phyloP scores from a whole-genome alignment of 768 basidiomycete genomes.

The Lactarius indigo region DNA sequence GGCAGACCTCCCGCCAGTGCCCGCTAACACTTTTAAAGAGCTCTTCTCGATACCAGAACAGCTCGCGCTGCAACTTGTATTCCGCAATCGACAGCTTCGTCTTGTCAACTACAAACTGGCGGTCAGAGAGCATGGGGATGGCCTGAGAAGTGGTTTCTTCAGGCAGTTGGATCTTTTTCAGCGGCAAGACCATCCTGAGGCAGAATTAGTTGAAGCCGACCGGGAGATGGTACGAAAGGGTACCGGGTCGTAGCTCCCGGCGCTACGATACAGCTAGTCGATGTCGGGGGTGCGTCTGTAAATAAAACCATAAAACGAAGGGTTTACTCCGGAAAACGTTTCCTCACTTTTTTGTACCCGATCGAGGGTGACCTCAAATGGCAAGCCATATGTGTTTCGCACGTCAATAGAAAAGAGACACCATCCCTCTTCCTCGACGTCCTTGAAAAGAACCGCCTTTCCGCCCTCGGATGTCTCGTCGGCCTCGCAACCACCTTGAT shows the following conservation, averaged over 20 bases:
- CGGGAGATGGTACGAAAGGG: slow-evolving; percentile 26
- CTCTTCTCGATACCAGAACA: slow-evolving; percentile 97
- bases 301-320: background rate
- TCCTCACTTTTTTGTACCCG: slow-evolving; percentile 56
- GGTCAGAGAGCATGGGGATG: slow-evolving; percentile 81
- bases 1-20: slow-evolving; percentile 81
- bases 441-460: slow-evolving; percentile 35
- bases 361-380: slow-evolving; percentile 84
- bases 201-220: slow-evolving; percentile 5
- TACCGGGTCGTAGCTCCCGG: slow-evolving; percentile 86
- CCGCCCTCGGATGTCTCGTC: slow-evolving; percentile 23
- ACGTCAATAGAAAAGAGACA: slow-evolving; percentile 89
- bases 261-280: slow-evolving; percentile 61
- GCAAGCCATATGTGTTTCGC: slow-evolving; percentile 86
- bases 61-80: slow-evolving; percentile 62
- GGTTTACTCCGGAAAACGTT: background rate
- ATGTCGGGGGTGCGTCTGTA: slow-evolving; percentile 40
- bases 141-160: slow-evolving; percentile 55
- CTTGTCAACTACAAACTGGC: slow-evolving; percentile 88
- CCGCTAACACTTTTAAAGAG: slow-evolving; percentile 67
- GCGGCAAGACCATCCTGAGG: slow-evolving; percentile 60
- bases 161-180: slow-evolving; percentile 65
- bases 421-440: slow-evolving; percentile 59
- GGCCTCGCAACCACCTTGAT: slow-evolving; percentile 29
- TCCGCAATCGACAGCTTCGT: slow-evolving; percentile 57